Evolutionary conservation across 2,329 filamentous ascomycete species (phyloP).

Genomic region (Botrytis elliptica): DNA sequence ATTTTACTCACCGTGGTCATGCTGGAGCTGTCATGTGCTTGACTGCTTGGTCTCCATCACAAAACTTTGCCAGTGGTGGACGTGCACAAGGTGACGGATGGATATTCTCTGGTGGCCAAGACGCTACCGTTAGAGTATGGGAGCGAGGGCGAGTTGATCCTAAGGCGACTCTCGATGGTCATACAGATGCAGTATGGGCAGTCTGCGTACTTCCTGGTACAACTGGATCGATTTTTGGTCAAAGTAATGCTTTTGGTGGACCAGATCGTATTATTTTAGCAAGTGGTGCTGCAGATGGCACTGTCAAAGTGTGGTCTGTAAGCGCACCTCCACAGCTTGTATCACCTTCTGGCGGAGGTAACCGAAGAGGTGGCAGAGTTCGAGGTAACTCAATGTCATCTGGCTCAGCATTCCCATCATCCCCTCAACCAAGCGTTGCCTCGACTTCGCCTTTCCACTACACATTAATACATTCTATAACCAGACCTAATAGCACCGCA

Average conservation of each 20-base stretch:
- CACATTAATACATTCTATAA: conserved; percentile 83
- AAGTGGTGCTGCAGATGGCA: conserved; percentile 87
- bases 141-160: conserved; percentile 91
- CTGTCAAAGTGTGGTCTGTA: conserved; percentile 90
- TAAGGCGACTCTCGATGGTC: conserved; percentile 89
- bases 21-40: conserved; percentile 85
- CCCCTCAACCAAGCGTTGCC: conserved; percentile 83
- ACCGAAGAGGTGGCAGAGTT: conserved; percentile 71
- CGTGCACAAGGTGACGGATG: conserved; percentile 89
- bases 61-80: conserved; percentile 85
- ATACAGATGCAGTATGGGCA: conserved; percentile 94
- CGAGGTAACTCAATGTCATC: conserved; percentile 92
- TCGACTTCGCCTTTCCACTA: conserved; percentile 84
- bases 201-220: conserved; percentile 88
- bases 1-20: conserved; percentile 94
- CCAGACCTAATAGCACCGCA: conserved; percentile 63
- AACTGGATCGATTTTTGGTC: conserved; percentile 76
- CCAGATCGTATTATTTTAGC: conserved; percentile 86
- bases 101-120: conserved; percentile 97
- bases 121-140: conserved; percentile 91
- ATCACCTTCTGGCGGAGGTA: conserved; percentile 69
- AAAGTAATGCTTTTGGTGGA: conserved; percentile 70
- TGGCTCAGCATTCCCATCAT: conserved; percentile 85
- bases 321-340: conserved; percentile 84
- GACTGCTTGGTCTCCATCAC: conserved; percentile 81